Evolutionary conservation across 2,329 filamentous ascomycete species (phyloP), one percentile per base, ranked within the genome.

Genomic region (Colletotrichum sp.): DNA sequence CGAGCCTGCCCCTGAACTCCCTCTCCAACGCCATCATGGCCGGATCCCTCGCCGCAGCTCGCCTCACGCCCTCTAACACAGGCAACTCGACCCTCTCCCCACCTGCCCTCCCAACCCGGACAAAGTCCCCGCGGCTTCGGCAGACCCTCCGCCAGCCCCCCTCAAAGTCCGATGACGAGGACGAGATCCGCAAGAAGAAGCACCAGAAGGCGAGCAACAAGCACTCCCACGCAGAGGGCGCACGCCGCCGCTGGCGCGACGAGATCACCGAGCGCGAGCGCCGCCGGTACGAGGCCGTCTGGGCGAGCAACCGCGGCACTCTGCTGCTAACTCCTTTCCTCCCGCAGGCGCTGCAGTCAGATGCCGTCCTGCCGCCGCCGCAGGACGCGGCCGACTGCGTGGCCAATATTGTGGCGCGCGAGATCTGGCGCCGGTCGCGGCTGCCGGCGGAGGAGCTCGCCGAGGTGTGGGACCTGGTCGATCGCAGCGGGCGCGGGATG

Each of bases 261-360:
- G 89, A 92, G 76, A 91, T 97, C 57, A 95, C 93, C 0, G 89
- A 91, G 64, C 88, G 91, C 7, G 94, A 97, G 81, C 88, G 94
- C n/a, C 94, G 94, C 81, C 90, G 95, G 2, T 97, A 97, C 83
- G 95, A 96, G 83, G 95, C 94, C 4, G 90, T 97, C 2, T 97
- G 95, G 94, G 95, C 95, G 2, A 95, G 94, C 57, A 97, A 97
- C 80, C 91, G 92, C 65, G 95, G 95, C 0, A 75, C 92, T 0
- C 84, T 91, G 10, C 84, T 91, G 15, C 63, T 72, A 2, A 21
- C 21, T 49, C 77, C 21, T 28, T 72, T 64, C 24, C 34, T 44
- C 5, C 64, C 74, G 18, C 70, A 77, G 30, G 52, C 74, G 13
- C 15, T 55, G 9, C 62, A 67, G 18, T 16, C 28, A 3, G 62